Base-by-base conservation (phyloP, 495 filamentous ascomycete genomes). In the Tuber brumale region DNA sequence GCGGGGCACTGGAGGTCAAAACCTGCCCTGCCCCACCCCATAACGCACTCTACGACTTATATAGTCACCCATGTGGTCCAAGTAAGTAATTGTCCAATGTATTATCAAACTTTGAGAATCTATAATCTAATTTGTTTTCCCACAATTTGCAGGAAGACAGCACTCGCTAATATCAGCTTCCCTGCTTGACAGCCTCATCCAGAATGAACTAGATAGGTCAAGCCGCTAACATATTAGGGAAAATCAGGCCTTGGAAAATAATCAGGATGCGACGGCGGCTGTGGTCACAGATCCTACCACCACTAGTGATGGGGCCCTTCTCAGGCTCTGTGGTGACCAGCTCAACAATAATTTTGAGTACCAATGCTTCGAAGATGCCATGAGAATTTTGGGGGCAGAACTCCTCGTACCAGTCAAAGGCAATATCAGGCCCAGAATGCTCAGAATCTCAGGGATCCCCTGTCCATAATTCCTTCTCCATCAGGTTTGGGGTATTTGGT, bases 321-420 rank as follows among this genome's bases (percentile, higher is more conserved):
- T 69, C 10, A 12, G 57, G 1, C 16, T 70, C 6, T 70, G 73
- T 46, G 18, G 8, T 18, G 16, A 70, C 42, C 12, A 48, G 0
- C n/a, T 75, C 8, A 70, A 75, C 7, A 75, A 48, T 14, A 27
- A 75, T 45, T 70, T 75, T 5, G 42, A 70, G 23, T 27, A 75
- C 41, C 27, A 70, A 23, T 46, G n/a, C n/a, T 75, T 75, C 1
- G 16, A 39, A 16, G 16, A 23, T 1, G 73, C 41, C 16, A 2
- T 75, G 8, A 35, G 27, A 14, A 27, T 35, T 23, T 45, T 74
- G 19, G 41, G 39, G 4, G 61, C 73, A 16, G 37, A 35, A 23
- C 19, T 31, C 18, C 61, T 39, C 18, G 1, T 6, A 23, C 19
- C 19, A 1, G 2, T 23, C 46, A 2, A 18, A 27, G 3, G 4